Evolutionary conservation across 305 asterid species (phyloP).

Genomic region (Andrographis paniculata): DNA sequence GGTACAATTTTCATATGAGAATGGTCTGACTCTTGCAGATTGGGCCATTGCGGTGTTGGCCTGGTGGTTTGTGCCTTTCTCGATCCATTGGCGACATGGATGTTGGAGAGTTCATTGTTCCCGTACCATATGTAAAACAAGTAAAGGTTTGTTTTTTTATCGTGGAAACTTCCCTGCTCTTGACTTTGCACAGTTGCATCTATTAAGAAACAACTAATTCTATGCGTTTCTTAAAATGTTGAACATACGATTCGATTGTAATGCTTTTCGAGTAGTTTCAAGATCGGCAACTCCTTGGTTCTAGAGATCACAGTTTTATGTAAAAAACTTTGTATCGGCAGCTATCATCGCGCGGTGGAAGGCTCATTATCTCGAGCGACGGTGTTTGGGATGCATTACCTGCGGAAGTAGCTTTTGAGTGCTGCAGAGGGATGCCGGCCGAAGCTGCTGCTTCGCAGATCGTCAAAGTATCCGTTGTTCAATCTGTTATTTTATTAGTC

Average conservation of each 20-base stretch:
- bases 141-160: constrained; percentile 62
- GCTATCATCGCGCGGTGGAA: constrained; percentile 90
- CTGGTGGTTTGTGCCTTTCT: constrained; percentile 96
- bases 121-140: constrained; percentile 97
- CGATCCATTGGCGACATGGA: constrained; percentile 99
- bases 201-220: no score
- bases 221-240: no score
- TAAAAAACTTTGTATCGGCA: constrained; percentile 31
- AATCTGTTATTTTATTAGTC: constrained; percentile 7
- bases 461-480: constrained; percentile 46
- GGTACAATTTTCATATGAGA: constrained; percentile 9
- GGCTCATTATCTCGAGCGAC: constrained; percentile 83
- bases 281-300: no score
- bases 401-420: constrained; percentile 78
- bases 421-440: constrained; percentile 82
- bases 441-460: constrained; percentile 90
- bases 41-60: constrained; percentile 99
- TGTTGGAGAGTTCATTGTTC: constrained; percentile 96
- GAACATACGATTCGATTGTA: no score
- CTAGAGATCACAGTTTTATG: no score
- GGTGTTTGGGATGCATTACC: constrained; percentile 99
- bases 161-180: neutral
- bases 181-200: neutral
- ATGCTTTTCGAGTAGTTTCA: no score
- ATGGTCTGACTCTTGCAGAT: constrained; percentile 37